Conservation (phyloP, 1,139 yeast species). For the Hanseniaspora sp. region DNA sequence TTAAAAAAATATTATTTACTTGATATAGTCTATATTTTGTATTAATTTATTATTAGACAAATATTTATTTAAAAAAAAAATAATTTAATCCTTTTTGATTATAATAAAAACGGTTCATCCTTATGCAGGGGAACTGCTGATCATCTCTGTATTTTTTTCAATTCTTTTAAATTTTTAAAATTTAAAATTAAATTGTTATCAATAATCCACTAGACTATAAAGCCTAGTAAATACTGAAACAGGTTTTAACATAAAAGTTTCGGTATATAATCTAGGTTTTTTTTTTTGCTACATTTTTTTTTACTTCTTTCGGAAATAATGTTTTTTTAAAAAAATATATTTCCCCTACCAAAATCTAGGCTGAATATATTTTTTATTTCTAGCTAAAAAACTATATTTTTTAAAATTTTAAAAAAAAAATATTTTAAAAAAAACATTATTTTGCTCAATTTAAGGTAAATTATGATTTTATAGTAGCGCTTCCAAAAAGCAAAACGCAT, state of each 20-base stretch:
- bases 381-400: too few relatives aligned
- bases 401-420: too few relatives aligned
- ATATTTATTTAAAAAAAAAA: conserved; percentile 1
- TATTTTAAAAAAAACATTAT: too few relatives aligned
- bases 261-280: not conserved
- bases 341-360: too few relatives aligned
- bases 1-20: too few relatives aligned
- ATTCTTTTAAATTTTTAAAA: conserved; percentile 26
- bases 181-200: conserved; percentile 14
- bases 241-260: too few relatives aligned
- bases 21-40: too few relatives aligned
- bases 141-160: conserved; percentile 87
- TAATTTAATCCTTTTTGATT: conserved; percentile 14
- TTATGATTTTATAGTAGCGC: not conserved
- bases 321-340: too few relatives aligned
- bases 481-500: not conserved
- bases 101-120: conserved; percentile 72
- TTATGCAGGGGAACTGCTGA: conserved; percentile 96
- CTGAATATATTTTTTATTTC: too few relatives aligned
- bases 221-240: conserved; percentile 13
- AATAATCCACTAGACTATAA: conserved; percentile 9
- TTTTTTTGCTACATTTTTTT: conserved; percentile 5
- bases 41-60: not conserved
- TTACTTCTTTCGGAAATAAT: too few relatives aligned
- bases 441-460: not conserved